Evolutionary conservation across 306 rosid species (phyloP).

Genomic region (Vigna trinervia): DNA sequence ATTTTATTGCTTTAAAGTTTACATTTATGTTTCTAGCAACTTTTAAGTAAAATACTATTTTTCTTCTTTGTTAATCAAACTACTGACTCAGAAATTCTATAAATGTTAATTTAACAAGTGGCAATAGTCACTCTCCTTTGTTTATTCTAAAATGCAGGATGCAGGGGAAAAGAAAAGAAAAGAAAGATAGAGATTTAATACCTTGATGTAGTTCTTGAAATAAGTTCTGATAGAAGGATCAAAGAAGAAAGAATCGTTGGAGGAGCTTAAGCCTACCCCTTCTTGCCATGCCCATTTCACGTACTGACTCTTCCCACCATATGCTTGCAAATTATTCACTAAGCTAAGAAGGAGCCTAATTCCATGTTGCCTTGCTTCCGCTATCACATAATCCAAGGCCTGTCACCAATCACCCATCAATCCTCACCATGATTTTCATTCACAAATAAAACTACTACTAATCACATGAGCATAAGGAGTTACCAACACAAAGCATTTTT

Average conservation of each 20-base stretch:
- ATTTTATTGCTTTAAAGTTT: not conserved
- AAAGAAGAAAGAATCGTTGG: conserved; percentile 96
- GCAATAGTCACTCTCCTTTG: not conserved
- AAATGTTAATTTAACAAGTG: too few species aligned
- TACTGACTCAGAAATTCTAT: too few species aligned
- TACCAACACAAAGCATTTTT: conserved; percentile 1
- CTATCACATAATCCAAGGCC: conserved; percentile 94
- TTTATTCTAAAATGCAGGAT: not conserved
- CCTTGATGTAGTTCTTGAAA: conserved; percentile 90
- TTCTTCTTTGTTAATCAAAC: not conserved
- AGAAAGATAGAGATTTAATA: conserved; percentile 40
- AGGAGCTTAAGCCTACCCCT: conserved; percentile 87
- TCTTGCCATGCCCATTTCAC: conserved; percentile 99
- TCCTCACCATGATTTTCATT: conserved; percentile 27
- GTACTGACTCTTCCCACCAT: conserved; percentile 96
- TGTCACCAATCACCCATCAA: conserved; percentile 68
- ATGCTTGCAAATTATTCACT: conserved; percentile 90
- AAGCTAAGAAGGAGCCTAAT: conserved; percentile 88
- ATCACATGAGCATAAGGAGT: conserved; percentile 15
- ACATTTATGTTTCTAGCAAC: not conserved
- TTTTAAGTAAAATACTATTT: not conserved
- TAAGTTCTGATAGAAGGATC: conserved; percentile 86
- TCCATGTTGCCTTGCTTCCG: conserved; percentile 83
- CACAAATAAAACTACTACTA: conserved; percentile 31
- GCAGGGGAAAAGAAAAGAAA: too few species aligned